phyloP scores from a whole-genome alignment of 768 basidiomycete species.

The Rhizopogon sp. region DNA sequence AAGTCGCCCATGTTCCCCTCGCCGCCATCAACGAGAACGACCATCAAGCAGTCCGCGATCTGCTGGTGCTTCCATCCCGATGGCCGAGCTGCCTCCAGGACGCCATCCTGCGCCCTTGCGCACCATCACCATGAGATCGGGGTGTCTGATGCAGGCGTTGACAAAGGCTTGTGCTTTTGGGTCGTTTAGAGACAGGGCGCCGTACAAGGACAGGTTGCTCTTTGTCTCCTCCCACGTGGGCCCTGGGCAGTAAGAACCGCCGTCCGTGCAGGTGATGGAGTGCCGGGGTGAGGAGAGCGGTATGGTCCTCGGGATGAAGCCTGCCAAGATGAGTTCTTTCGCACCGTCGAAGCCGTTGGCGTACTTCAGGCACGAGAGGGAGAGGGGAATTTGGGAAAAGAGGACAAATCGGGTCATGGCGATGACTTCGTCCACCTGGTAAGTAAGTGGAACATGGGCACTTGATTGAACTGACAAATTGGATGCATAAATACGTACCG shows the following conservation, averaged over 20 bases:
- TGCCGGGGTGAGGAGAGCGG: constrained; percentile 18
- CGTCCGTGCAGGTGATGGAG: constrained; percentile 13
- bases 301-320: constrained; percentile 24
- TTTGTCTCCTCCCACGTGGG: constrained; percentile 26
- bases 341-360: constrained; percentile 16
- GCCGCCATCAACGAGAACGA: constrained; percentile 23
- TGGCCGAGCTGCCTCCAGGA: constrained; percentile 21
- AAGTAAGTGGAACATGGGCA: neutral
- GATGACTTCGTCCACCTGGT: constrained; percentile 25
- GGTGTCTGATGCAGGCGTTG: constrained; percentile 25
- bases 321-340: constrained; percentile 24
- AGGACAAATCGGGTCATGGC: constrained; percentile 25
- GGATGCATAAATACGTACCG: neutral
- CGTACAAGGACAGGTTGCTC: constrained; percentile 21
- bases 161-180: constrained; percentile 24
- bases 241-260: constrained; percentile 1
- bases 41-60: constrained; percentile 25
- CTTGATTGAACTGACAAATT: neutral
- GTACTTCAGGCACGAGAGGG: constrained; percentile 19
- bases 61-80: constrained; percentile 7
- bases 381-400: constrained; percentile 9
- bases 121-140: constrained; percentile 26
- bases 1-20: constrained; percentile 26
- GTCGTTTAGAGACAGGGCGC: constrained; percentile 22
- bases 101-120: constrained; percentile 25